Base-by-base conservation (phyloP, 1,284 basidiomycete genomes). In the Vanrija pseudolonga region DNA sequence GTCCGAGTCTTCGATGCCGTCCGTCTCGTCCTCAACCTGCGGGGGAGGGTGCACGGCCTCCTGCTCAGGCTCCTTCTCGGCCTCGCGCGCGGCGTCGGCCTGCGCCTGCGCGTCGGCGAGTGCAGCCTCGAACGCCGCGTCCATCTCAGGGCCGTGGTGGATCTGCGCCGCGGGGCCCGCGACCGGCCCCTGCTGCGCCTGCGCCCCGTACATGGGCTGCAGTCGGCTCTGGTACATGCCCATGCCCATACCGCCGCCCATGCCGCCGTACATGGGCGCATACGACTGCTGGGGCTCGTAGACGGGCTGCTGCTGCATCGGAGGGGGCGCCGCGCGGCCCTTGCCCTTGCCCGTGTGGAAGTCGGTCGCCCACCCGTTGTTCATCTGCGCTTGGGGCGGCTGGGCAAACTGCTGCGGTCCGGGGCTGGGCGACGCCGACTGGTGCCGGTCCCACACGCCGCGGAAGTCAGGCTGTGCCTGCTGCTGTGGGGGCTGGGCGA, bases 51-150 rank as follows among this genome's bases (percentile, higher is more conserved):
- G 78, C 22, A 65, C 56, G 12, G 49, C 42, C 11, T 48, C 51
- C 28, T 55, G 44, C 47, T 57, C 17, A n/a, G 32, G 44, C 36
- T 45, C 47, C 36, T 47, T 23, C 9, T 20, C 24, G 22, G 78
- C 70, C 37, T 61, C 55, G 15, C 80, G 81, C 37, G 78, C 76
- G 4, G 81, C 78, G 64, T 86, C 80, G 17, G 83, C 84, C 45
- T 62, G 53, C 37, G 82, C 83, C 36, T 78, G 75, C 4, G 82
- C 80, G 64, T 86, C 82, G 14, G 83, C 84, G 72, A 90, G 87
- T 2, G 87, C 88, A 24, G 83, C 83, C 62, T 88, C 87, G 65
- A 88, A 90, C 72, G 89, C 88, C 6, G 81, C 85, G 62, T 87
- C 87, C 61, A 80, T 83, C 57, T 79, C 82, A 14, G 51, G 32